Evolutionary conservation across 805 yeast species (phyloP), one percentile per base, ranked within the genome.

Genomic region (Saccharomyces eubayanus): DNA sequence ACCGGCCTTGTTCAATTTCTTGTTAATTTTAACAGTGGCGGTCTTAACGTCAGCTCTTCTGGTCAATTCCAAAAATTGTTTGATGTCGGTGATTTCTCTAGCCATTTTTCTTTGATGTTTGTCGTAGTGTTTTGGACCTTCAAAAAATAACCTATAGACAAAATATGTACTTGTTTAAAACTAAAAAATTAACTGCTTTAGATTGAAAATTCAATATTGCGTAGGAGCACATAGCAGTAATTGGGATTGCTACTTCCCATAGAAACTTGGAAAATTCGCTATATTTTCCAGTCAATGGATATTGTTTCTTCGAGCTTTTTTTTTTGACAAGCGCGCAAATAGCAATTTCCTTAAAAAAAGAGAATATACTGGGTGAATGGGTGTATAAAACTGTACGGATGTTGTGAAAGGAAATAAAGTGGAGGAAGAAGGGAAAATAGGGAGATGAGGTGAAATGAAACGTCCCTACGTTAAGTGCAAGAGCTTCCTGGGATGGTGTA

Each of bases 11-110:
- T 83, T 84, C 72, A 85, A 68, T 78, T 86, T 85, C 74, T 81
- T 77, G 89, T 89, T 89, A 80, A 85, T 84, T 86, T 94, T 94
- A 83, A 94, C 87, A 74, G 91, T 84, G 70, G 96, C 97, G 63
- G 86, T 77, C 78, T 83, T 83, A 74, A 94, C 89, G 84, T 91
- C 98, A 72, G 90, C 83, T 84, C 97, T 85, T 84, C 90, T 86
- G 75, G 94, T 89, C 77, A 90, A 84, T 81, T 89, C 96, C 77
- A 94, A 89, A 81, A 94, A 90, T 80, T 88, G 87, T 80, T 94
- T 94, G 82, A 94, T 90, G 78, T 91, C 97, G 74, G 89, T 88
- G 75, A 94, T 87, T 84, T 92, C 95, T 70, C 69, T 71, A 62
- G 74, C 74, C 74, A 70, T 70, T 60, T 58, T 64, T 54, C 45